Evolutionary conservation across 2,329 filamentous ascomycete genomes (phyloP).

Genomic region (Epichloe hybrida): DNA sequence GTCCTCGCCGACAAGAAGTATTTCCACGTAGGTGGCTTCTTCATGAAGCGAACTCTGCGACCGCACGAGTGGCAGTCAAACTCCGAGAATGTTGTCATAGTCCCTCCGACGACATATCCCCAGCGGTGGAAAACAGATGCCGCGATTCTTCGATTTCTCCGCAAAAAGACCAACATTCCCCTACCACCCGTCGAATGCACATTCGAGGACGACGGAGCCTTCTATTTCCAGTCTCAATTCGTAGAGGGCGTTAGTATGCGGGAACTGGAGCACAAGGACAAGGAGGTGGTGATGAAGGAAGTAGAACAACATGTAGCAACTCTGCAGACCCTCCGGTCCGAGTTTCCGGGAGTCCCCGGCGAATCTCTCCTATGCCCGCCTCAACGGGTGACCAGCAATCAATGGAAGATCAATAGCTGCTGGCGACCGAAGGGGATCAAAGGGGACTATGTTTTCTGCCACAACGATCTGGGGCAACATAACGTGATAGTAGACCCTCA

Average conservation of each 20-base stretch:
- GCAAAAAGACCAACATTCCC: constrained; percentile 5
- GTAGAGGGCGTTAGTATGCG: constrained; percentile 4
- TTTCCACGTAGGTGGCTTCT: background rate
- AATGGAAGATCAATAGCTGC: constrained; percentile 7
- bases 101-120: background rate
- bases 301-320: constrained; percentile 1
- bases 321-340: background rate
- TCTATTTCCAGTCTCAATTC: constrained; percentile 1
- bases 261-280: constrained; percentile 1
- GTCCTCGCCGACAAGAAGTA: background rate
- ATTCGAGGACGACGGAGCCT: constrained; percentile 8
- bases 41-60: constrained; percentile 1
- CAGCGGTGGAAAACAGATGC: constrained; percentile 3
- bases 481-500: constrained; percentile 8
- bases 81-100: background rate
- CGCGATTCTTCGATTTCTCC: background rate
- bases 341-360: constrained; percentile 7
- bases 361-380: constrained; percentile 6
- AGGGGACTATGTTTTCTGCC: constrained; percentile 9
- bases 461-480: constrained; percentile 6
- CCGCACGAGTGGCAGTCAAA: constrained; percentile 1
- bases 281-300: constrained; percentile 1
- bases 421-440: constrained; percentile 1
- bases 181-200: constrained; percentile 2
- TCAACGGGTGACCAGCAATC: constrained; percentile 1